These are phyloP conservation scores for Aurantiochytrium sp. DNA, from an alignment of 108 stramenopile genomes.

Conservation along the genomic window DNA sequence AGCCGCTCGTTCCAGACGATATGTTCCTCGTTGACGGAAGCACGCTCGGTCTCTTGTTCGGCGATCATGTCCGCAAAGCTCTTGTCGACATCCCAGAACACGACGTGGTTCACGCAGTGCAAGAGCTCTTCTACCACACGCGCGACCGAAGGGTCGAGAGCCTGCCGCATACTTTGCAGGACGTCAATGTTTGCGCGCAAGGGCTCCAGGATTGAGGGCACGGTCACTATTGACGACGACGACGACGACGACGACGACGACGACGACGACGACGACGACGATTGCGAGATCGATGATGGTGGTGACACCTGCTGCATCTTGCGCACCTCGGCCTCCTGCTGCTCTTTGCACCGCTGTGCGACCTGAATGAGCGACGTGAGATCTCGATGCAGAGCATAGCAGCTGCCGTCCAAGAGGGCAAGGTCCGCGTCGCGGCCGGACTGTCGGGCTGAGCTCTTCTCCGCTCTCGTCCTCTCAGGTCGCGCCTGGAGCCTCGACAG, in stretches of 20 bases:
- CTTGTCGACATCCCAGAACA: not conserved
- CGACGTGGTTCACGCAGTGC: not conserved
- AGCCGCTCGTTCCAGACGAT: not conserved
- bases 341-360: not conserved
- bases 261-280: too few relatives aligned
- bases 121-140: not conserved
- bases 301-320: too few relatives aligned
- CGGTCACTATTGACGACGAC: too few relatives aligned
- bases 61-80: not conserved
- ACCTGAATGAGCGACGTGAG: not conserved
- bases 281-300: too few relatives aligned
- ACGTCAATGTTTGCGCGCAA: not conserved
- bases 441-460: too few relatives aligned
- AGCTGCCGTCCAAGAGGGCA: not conserved
- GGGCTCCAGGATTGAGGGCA: too few relatives aligned
- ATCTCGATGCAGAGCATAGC: not conserved
- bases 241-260: too few relatives aligned
- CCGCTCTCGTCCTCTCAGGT: too few relatives aligned
- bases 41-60: not conserved
- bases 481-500: too few relatives aligned
- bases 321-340: too few relatives aligned
- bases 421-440: too few relatives aligned
- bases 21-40: not conserved
- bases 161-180: not conserved
- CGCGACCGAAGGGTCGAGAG: not conserved